These are phyloP conservation scores for Ichthyophthirius multifiliis DNA, from an alignment of 169 alveolate species.

Conservation along the genomic window DNA sequence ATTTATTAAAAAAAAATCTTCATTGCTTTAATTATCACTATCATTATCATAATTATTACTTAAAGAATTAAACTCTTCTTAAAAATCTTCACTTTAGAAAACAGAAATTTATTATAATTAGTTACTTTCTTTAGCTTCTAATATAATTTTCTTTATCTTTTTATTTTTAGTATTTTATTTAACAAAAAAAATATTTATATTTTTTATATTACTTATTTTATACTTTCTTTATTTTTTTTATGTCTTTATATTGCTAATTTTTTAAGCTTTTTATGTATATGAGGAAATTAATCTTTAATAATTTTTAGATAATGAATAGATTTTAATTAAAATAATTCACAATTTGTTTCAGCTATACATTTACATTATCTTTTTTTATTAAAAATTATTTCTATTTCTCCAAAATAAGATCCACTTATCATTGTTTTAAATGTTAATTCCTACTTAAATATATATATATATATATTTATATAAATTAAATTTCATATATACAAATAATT, in stretches of 20 bases:
- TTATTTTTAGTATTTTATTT: too few species aligned
- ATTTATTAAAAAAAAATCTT: too few species aligned
- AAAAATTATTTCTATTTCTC: conserved; percentile 51
- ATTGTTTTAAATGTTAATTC: conserved; percentile 29
- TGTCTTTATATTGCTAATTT: conserved; percentile 38
- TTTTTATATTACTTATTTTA: not conserved
- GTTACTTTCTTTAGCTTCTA: too few species aligned
- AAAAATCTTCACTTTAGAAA: too few species aligned
- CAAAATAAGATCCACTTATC: conserved; percentile 58
- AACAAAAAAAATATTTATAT: too few species aligned
- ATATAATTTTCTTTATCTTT: too few species aligned
- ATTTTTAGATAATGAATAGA: conserved; percentile 14
- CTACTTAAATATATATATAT: not conserved
- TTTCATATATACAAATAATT: too few species aligned
- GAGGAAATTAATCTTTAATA: conserved; percentile 40
- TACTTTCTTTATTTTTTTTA: conserved; percentile 19
- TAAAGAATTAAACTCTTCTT: too few species aligned
- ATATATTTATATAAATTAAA: not conserved
- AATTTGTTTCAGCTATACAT: conserved; percentile 22
- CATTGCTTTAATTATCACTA: too few species aligned
- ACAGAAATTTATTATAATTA: too few species aligned
- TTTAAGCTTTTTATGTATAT: conserved; percentile 38
- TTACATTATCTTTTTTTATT: conserved; percentile 25
- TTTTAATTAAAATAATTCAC: conserved; percentile 32
- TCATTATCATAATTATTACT: too few species aligned